phyloP scores from a whole-genome alignment of 257 asterid genomes.

The Salvia hispanica region DNA sequence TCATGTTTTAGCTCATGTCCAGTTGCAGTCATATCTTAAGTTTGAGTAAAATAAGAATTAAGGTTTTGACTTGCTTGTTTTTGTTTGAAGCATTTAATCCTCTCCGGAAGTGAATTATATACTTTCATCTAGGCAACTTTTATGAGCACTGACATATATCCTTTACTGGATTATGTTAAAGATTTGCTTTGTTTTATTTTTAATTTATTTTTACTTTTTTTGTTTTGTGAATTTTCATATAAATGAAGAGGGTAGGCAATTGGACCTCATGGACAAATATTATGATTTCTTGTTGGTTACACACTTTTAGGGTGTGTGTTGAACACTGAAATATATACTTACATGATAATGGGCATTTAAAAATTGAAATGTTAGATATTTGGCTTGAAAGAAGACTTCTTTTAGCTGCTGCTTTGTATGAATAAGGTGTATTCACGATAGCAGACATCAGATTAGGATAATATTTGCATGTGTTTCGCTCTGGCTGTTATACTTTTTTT shows the following conservation, averaged over 20 bases:
- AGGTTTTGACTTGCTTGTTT: slow-evolving; percentile 8
- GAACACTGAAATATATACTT: background rate
- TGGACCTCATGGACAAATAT: background rate
- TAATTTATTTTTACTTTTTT: no score
- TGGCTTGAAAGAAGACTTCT: background rate
- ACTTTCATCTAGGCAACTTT: background rate
- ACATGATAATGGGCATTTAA: background rate
- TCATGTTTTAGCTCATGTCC: background rate
- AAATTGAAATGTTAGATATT: background rate
- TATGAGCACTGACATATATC: background rate
- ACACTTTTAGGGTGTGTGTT: background rate
- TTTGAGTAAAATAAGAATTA: background rate
- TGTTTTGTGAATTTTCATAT: background rate
- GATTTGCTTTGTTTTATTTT: background rate
- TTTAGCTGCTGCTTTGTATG: background rate
- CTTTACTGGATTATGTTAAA: background rate
- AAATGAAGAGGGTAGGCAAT: background rate
- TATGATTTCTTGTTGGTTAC: slow-evolving; percentile 3
- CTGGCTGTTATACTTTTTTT: background rate
- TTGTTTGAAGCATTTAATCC: background rate
- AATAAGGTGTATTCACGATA: background rate
- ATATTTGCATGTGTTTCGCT: background rate
- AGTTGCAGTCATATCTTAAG: background rate
- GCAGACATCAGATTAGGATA: background rate
- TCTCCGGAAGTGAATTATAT: background rate